A percentile compares a stretch with the other conserved stretches of the same genome.
Conservation (phyloP, 1,284 basidiomycete genomes). For the Wallemia hederae region DNA sequence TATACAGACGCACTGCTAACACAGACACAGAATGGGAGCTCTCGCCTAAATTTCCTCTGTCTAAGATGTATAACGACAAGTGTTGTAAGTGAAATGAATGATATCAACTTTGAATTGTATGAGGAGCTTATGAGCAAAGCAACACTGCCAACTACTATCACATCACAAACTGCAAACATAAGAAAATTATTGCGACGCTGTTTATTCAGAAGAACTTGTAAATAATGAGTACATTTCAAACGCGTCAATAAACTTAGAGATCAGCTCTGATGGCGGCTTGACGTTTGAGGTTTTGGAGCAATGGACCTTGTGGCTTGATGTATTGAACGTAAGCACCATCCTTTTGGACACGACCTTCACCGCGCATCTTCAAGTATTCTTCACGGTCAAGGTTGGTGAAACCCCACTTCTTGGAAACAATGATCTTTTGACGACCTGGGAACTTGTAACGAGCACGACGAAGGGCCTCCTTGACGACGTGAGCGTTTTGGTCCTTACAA, state of each 20-base stretch:
- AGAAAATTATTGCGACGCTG: no score
- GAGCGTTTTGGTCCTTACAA: constrained; percentile 60
- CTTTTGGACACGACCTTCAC: constrained; percentile 61
- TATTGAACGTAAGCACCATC: constrained; percentile 66
- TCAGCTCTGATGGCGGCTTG: background rate
- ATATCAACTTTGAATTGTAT: no score
- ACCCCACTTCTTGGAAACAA: constrained; percentile 89
- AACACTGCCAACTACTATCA: no score
- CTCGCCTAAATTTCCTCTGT: background rate
- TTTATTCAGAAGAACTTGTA: background rate
- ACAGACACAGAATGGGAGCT: background rate
- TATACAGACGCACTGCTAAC: background rate
- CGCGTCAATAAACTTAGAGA: background rate
- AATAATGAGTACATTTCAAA: background rate
- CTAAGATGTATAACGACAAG: no score
- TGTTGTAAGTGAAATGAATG: no score
- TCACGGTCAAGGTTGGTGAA: constrained; percentile 85
- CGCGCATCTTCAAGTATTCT: constrained; percentile 66
- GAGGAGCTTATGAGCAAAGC: no score
- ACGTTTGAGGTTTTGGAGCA: constrained; percentile 40
- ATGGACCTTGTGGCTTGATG: constrained; percentile 56
- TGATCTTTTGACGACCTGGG: constrained; percentile 97
- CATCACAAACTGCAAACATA: no score
- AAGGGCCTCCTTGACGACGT: constrained; percentile 84
- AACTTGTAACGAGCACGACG: constrained; percentile 97